Evolutionary conservation across 768 basidiomycete genomes (phyloP).

Genomic region (Lactarius indigo): DNA sequence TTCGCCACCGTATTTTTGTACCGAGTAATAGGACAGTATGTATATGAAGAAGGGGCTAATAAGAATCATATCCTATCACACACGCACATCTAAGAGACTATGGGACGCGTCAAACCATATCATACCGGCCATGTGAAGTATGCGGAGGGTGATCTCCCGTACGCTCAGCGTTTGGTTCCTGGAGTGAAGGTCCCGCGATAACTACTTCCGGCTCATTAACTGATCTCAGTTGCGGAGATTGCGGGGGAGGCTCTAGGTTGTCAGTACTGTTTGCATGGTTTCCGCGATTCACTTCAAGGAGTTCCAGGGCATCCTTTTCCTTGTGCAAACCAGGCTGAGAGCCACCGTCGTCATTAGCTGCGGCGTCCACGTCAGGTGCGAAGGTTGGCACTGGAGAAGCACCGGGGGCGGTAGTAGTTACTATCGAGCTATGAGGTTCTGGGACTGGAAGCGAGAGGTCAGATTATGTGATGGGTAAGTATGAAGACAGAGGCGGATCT

Average conservation of each 20-base stretch:
- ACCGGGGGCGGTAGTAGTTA: not conserved
- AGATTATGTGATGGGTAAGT: not conserved
- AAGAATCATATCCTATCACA: not conserved
- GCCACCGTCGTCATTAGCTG: too few relatives aligned
- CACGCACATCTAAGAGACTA: not conserved
- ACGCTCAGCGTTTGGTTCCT: not conserved
- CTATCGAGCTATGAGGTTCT: not conserved
- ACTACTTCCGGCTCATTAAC: not conserved
- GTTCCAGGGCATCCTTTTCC: too few relatives aligned
- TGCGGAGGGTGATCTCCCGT: not conserved
- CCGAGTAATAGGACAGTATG: too few relatives aligned
- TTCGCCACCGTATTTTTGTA: too few relatives aligned
- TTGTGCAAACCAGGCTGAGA: too few relatives aligned
- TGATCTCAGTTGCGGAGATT: not conserved
- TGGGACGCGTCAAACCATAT: not conserved
- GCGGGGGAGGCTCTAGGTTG: not conserved
- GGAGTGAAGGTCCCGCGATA: not conserved
- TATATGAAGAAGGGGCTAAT: too few relatives aligned
- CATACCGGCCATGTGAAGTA: not conserved
- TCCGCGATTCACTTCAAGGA: too few relatives aligned
- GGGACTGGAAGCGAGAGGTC: not conserved
- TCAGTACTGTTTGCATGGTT: too few relatives aligned
- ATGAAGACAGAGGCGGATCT: not conserved
- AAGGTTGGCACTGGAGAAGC: not conserved
- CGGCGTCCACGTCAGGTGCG: not conserved